Evolutionary conservation across 495 filamentous ascomycete species (phyloP).

Genomic region (Copromyces sp.): DNA sequence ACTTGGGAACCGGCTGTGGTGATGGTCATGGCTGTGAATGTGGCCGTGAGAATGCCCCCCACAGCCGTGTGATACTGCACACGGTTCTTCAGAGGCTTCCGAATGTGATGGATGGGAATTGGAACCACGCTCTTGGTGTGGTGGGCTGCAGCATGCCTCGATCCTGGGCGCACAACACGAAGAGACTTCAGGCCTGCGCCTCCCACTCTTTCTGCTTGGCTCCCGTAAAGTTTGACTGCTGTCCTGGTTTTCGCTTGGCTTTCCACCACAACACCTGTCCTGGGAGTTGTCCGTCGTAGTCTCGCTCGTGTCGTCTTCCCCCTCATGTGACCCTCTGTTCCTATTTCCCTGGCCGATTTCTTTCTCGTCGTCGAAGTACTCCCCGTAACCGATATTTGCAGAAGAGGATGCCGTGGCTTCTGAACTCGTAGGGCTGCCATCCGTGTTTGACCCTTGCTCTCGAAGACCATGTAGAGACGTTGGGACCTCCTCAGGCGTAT

Average conservation of each 20-base stretch:
- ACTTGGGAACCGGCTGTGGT: neutral
- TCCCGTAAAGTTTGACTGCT: neutral
- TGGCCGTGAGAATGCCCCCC: neutral
- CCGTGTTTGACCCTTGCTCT: neutral
- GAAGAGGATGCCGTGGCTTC: neutral
- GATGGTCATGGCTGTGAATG: neutral
- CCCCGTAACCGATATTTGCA: neutral
- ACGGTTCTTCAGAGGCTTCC: neutral
- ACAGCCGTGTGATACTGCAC: neutral
- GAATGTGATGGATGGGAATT: neutral
- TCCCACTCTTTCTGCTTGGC: neutral
- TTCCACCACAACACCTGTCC: neutral
- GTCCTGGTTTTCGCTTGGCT: neutral
- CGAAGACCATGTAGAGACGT: neutral
- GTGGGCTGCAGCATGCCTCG: too few relatives aligned
- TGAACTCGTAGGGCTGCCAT: neutral
- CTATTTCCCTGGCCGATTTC: neutral
- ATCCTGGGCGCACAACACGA: too few relatives aligned
- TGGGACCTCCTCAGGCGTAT: neutral
- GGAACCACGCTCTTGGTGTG: neutral
- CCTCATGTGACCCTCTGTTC: neutral
- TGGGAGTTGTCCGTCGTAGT: neutral
- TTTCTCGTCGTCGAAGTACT: neutral
- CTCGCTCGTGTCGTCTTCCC: neutral
- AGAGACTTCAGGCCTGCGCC: too few relatives aligned